phyloP scores from a whole-genome alignment of 2,329 filamentous ascomycete species.

The Arachnomyces sp. region DNA sequence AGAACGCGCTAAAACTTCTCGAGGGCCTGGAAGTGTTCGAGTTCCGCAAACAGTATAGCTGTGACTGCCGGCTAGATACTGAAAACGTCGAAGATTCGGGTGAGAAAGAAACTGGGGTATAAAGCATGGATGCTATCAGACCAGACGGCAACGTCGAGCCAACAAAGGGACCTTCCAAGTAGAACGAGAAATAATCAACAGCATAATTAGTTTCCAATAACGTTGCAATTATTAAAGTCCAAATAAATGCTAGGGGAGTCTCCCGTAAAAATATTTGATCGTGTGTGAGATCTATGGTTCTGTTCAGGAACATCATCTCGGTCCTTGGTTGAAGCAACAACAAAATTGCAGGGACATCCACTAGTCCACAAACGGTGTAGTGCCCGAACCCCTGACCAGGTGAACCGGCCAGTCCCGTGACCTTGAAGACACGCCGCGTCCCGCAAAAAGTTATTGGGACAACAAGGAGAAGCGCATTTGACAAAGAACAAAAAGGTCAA shows the following conservation, averaged over 20 bases:
- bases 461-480: neutral
- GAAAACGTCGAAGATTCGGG: constrained; percentile 8
- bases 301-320: no score
- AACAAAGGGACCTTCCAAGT: no score
- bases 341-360: no score
- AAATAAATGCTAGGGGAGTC: no score
- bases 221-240: no score
- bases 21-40: constrained; percentile 47
- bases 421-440: constrained; percentile 14
- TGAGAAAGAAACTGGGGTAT: constrained; percentile 24
- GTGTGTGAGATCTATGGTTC: no score
- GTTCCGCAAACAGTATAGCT: constrained; percentile 56
- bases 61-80: constrained; percentile 48
- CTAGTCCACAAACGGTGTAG: no score
- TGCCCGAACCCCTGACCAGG: constrained; percentile 7
- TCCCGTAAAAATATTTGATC: no score
- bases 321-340: no score
- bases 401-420: constrained; percentile 10
- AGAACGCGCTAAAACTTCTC: constrained; percentile 33
- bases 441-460: constrained; percentile 9
- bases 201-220: no score
- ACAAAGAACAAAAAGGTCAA: neutral
- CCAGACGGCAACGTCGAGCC: no score
- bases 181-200: no score
- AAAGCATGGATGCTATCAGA: constrained; percentile 4